Evolutionary conservation across 768 basidiomycete species (phyloP), one percentile per base, ranked within the genome.

Genomic region (Lactarius quietus): DNA sequence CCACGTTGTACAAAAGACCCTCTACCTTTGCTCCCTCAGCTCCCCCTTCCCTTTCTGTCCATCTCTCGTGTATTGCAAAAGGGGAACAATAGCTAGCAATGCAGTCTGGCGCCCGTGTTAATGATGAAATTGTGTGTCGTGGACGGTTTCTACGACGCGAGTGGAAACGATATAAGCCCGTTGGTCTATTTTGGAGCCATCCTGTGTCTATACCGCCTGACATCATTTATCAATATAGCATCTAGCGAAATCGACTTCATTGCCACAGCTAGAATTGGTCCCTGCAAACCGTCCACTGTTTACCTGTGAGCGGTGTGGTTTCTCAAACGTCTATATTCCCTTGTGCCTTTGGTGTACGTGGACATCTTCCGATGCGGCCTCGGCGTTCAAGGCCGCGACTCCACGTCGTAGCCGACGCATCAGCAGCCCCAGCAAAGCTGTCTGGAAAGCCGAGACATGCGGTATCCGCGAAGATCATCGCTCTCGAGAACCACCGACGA

Each of bases 301-400:
- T 51, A 69, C 66, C 29, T 69, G 68, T 39, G 66, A 29, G 17
- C 59, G 20, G 6, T 69, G 68, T 59, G 66, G 68, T 18, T 69
- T 69, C 43, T 62, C 68, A 9, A 69, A 69, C 38, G 26, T 48
- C 1, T 63, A 60, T 43, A 68, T 69, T 43, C 66, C 68, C 6
- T 48, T 69, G 36, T 69, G 68, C 48, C 67, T 69, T 15, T 69
- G 68, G 68, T 69, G 68, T 43, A 52, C 62, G 14, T 69, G 68
- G 68, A 58, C 66, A 41, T 68, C 66, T 51, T 51, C 59, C 6
- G 66, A 63, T 28, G 56, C 61, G 10, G 33, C 62, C 33, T 26
- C 51, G 2, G 59, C 61, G 23, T 69, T 69, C 55, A 51, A 64
- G 39, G 58, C 54, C 15, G 48, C 58, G 36, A 41, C 55, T 29